Evolutionary conservation across 108 stramenopile genomes (phyloP), one percentile per base, ranked within the genome.

Genomic region (Asterionellopsis glacialis): DNA sequence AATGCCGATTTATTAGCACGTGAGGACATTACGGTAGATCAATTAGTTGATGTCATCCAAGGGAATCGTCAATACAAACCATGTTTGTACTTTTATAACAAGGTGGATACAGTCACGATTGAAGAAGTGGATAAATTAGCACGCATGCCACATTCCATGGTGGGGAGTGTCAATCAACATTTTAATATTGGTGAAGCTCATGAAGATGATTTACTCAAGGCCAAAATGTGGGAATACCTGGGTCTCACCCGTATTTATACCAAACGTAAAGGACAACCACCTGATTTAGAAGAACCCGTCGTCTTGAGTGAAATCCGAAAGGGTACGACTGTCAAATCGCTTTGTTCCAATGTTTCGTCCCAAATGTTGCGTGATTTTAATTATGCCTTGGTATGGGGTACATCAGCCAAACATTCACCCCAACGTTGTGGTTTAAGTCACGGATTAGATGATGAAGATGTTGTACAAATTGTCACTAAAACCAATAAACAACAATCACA

Each of bases 341-440:
- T 90, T 18, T 90, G 89, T 71, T 61, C 68, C 49, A 94, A 90
- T 59, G 75, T 89, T 51, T 87, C 87, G 4, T 75, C 77, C n/a
- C 85, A 95, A 64, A 79, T 95, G 81, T 77, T 92, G 11, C 69
- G 86, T 14, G 92, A 96, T 57, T 99, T 99, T 79, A 95, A 96
- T 75, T 98, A 91, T 75, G 98, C 98, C n/a, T 53, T 98, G 73
- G 97, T 98, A 14, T 99, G 98, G 98, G 98, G 98, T 12, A 86
- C 79, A 24, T 83, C 79, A 26, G 95, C 98, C 14, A 98, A 97
- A 53, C 96, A 98, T 61, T 76, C 85, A 11, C 99, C 99, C 9
- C 98, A 98, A 75, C 83, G 96, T 26, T 96, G 96, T 71, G 99
- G 99, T 33, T 66, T 98, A 49, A 70, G 58, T 40, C 99, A 99